A percentile compares a stretch with the other conserved stretches of the same genome.
Conservation (phyloP, 2,329 filamentous ascomycete genomes). For the Diaporthe humulicola region DNA sequence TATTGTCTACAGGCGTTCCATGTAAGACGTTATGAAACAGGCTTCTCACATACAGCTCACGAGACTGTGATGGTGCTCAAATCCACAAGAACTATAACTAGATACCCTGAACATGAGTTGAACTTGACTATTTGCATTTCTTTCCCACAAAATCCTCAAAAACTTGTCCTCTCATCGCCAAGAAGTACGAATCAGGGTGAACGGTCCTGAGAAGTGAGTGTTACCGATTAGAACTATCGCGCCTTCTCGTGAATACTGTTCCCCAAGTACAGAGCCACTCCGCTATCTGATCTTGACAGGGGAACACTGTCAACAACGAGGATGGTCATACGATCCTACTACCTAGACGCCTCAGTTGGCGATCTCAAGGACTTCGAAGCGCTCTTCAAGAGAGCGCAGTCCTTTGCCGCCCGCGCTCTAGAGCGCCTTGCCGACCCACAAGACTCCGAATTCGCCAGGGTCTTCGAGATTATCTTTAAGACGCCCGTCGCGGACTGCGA, state of each 20-base stretch:
- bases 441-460: neutral
- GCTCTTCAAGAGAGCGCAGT: neutral
- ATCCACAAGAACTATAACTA: neutral
- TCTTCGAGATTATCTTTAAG: neutral
- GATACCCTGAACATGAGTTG: too few relatives aligned
- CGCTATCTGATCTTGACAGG: too few relatives aligned
- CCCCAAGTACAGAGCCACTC: neutral
- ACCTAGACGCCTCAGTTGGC: neutral
- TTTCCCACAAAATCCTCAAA: neutral
- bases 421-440: neutral
- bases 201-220: neutral
- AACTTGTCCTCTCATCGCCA: neutral
- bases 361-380: neutral
- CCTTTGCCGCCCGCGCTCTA: neutral
- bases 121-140: too few relatives aligned
- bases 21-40: neutral
- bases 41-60: neutral
- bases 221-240: neutral
- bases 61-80: neutral
- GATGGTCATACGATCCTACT: neutral
- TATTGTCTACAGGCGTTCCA: neutral
- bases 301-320: neutral
- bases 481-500: neutral
- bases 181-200: neutral
- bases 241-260: neutral